Evolutionary conservation across 805 yeast species (phyloP), one percentile per base, ranked within the genome.

Genomic region (Metschnikowia gelsemii): DNA sequence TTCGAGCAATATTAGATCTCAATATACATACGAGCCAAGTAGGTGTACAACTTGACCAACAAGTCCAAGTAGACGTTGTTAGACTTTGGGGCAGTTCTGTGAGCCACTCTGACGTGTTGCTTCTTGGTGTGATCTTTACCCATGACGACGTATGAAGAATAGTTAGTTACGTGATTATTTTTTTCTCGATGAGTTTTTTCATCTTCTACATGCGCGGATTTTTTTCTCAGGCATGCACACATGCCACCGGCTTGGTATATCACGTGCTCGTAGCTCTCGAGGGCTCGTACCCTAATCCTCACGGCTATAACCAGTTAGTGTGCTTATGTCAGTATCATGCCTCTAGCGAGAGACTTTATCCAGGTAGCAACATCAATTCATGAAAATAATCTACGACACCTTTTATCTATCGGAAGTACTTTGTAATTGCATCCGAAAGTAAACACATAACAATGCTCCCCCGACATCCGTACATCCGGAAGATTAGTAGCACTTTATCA

Each of bases 51-150:
- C 85, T 91, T 91, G 75, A 91, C 98, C 77, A 93, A 85, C 72
- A 93, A 78, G 78, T 85, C 86, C 79, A 93, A 81, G 96, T 93
- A 93, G 78, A 90, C 96, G 73, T 93, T 93, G 79, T 93, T 96
- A 60, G 98, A 91, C 82, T 88, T 88, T 79, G 99, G 99, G 76
- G 97, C 97, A 72, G 84, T 78, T 80, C 99, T 89, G 88, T 88
- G 96, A 76, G 95, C 84, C 62, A 84, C 77, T 78, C 89, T 87
- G 70, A 79, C 81, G 84, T 93, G 99, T 79, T 88, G 97, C 78
- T 91, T 93, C 73, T 82, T 72, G 76, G 84, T 80, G 80, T 87
- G 96, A 80, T 93, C 98, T 78, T 84, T 87, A 84, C 96, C 98
- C 98, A 90, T 90, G 42, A 45, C 45, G 56, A 40, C 38, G 42